Conservation (phyloP, 495 filamentous ascomycete species). For the Apiosordaria backusii region DNA sequence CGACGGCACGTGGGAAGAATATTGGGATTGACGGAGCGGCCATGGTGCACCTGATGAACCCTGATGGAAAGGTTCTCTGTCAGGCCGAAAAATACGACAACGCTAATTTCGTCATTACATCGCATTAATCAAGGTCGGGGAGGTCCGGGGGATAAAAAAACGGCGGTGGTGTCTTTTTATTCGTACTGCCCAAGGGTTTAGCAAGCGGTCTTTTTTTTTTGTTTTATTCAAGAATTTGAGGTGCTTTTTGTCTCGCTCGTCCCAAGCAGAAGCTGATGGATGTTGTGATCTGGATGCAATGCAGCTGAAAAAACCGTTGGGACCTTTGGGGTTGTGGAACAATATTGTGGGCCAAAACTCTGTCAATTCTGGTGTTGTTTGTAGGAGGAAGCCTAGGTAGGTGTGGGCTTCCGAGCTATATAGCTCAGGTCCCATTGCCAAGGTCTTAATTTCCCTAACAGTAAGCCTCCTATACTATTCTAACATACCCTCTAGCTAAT, state of each 20-base stretch:
- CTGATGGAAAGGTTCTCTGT: constrained; percentile 23
- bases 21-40: constrained; percentile 28
- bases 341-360: no score
- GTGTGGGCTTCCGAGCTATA: no score
- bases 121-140: not conserved
- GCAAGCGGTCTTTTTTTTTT: not conserved
- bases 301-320: not conserved
- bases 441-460: no score
- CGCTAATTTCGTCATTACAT: constrained; percentile 22
- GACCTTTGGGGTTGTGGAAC: no score
- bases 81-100: constrained; percentile 26
- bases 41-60: constrained; percentile 27
- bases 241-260: not conserved
- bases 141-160: not conserved
- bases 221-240: not conserved
- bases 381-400: no score
- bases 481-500: no score
- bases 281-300: not conserved
- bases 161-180: not conserved
- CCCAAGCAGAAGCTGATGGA: not conserved
- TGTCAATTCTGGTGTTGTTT: no score
- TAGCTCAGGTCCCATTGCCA: no score
- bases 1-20: constrained; percentile 19
- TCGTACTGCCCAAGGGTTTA: not conserved
- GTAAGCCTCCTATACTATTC: no score